A percentile compares a stretch with the other conserved stretches of the same genome.
These are phyloP conservation scores for Colletotrichum acutatum DNA, from an alignment of 2,329 filamentous ascomycete genomes.

Conservation along the genomic window DNA sequence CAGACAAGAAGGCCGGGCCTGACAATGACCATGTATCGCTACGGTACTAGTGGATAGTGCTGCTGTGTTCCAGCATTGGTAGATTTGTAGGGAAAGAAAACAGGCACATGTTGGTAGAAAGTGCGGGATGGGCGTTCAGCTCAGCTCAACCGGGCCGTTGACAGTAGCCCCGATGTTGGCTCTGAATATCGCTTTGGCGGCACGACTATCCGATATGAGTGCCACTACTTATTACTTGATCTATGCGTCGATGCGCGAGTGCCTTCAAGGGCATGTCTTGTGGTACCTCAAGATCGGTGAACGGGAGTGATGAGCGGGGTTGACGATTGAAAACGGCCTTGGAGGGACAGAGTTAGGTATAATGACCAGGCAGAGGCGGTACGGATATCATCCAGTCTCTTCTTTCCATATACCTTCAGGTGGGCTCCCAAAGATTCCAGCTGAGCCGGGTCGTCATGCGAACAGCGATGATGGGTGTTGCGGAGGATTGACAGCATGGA, in stretches of 20 bases:
- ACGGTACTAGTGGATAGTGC: not conserved
- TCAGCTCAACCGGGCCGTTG: not conserved
- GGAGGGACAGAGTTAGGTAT: not conserved
- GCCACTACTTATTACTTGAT: not conserved
- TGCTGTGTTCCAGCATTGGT: not conserved
- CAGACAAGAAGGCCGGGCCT: not conserved
- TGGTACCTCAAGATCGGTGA: not conserved
- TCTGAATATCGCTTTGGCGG: not conserved
- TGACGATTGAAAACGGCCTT: not conserved
- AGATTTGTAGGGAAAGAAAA: not conserved
- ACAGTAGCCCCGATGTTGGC: not conserved
- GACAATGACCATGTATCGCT: no score
- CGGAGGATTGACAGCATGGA: constrained; percentile 19
- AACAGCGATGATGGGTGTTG: constrained; percentile 18
- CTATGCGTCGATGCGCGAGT: not conserved
- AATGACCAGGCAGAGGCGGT: not conserved
- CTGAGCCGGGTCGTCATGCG: not conserved
- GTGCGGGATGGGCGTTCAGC: not conserved
- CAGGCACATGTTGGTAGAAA: not conserved
- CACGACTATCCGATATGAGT: not conserved
- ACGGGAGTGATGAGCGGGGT: not conserved
- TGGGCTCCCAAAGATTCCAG: not conserved
- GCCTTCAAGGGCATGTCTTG: not conserved
- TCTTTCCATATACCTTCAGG: not conserved
- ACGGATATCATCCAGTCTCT: not conserved